phyloP scores from a whole-genome alignment of 2,329 filamentous ascomycete genomes.

The Colletotrichum acutatum region DNA sequence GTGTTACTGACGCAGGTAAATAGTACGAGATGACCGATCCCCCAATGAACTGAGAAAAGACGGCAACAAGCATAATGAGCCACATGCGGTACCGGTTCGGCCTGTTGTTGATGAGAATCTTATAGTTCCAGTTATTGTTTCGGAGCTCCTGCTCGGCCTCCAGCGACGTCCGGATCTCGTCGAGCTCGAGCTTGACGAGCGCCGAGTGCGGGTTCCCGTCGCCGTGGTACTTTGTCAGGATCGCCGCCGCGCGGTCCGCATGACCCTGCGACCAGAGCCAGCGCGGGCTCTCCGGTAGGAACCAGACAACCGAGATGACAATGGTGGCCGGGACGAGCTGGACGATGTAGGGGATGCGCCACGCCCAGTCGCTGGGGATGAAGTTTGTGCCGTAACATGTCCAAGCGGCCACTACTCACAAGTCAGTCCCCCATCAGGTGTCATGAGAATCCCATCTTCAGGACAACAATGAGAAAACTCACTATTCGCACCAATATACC shows the following conservation, averaged over 20 bases:
- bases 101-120: constrained; percentile 56
- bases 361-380: constrained; percentile 58
- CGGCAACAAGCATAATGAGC: constrained; percentile 57
- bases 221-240: constrained; percentile 54
- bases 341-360: constrained; percentile 57
- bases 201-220: constrained; percentile 49
- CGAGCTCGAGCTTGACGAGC: constrained; percentile 51
- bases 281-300: constrained; percentile 58
- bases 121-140: constrained; percentile 52
- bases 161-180: constrained; percentile 59
- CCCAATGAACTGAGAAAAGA: constrained; percentile 61
- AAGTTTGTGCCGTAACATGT: constrained; percentile 57
- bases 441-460: no score
- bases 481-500: constrained; percentile 38
- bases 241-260: constrained; percentile 40
- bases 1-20: constrained; percentile 47
- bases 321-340: constrained; percentile 55
- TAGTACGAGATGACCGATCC: constrained; percentile 61
- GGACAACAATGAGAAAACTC: no score
- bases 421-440: background rate
- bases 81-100: constrained; percentile 60
- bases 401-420: constrained; percentile 50
- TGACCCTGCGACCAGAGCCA: constrained; percentile 52
- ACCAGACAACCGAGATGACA: constrained; percentile 58
- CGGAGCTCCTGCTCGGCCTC: constrained; percentile 51